Conservation (phyloP, 495 filamentous ascomycete species). For the Lasiosphaeris hirsuta region DNA sequence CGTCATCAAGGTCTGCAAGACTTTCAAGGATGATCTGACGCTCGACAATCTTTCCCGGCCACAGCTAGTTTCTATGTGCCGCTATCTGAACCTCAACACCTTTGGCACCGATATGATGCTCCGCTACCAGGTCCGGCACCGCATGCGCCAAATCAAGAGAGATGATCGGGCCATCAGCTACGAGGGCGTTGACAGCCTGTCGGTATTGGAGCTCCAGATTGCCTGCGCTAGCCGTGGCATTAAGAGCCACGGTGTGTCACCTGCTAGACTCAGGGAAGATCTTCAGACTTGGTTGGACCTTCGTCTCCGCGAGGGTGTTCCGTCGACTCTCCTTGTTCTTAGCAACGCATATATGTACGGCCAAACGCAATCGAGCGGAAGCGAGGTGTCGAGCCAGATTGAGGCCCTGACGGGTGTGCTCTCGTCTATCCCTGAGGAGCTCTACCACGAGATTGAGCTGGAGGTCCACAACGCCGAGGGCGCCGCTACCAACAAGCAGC, state of each 20-base stretch:
- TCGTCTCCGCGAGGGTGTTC: conserved; percentile 85
- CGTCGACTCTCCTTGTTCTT: conserved; percentile 89
- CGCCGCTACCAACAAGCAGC: conserved; percentile 97
- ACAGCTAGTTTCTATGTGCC: conserved; percentile 95
- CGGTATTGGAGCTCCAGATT: conserved; percentile 88
- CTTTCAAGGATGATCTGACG: conserved; percentile 97
- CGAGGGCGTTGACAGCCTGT: conserved; percentile 90
- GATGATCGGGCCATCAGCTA: conserved; percentile 94
- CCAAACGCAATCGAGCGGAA: conserved; percentile 59
- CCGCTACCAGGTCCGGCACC: conserved; percentile 94
- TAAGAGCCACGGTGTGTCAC: conserved; percentile 85
- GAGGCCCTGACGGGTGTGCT: conserved; percentile 90
- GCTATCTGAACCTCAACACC: conserved; percentile 95
- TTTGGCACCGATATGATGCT: conserved; percentile 97
- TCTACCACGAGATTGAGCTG: conserved; percentile 99
- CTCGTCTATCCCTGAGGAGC: conserved; percentile 91
- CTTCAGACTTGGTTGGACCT: conserved; percentile 94
- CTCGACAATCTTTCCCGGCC: conserved; percentile 95
- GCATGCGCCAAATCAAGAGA: conserved; percentile 98
- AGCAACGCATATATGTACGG: conserved; percentile 98
- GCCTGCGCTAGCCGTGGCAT: conserved; percentile 88
- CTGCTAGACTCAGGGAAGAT: conserved; percentile 83
- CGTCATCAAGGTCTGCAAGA: conserved; percentile 98
- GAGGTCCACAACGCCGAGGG: conserved; percentile 97
- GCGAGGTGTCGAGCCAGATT: conserved; percentile 84